Base-by-base conservation (phyloP, 1,284 basidiomycete genomes). In the Tilletiaria anomala region DNA sequence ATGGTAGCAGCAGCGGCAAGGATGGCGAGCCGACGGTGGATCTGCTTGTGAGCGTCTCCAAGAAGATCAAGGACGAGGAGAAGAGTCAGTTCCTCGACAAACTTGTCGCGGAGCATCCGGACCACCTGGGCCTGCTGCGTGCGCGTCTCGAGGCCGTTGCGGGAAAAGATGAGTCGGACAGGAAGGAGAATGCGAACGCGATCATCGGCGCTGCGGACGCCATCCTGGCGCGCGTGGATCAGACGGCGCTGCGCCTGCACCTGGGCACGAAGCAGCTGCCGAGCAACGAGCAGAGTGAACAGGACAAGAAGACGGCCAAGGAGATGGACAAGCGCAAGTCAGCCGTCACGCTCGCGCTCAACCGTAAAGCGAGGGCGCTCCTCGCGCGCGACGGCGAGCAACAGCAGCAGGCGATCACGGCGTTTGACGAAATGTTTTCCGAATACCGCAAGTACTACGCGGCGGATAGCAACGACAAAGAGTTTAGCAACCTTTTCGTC, bases 41-140 rank as follows among this genome's bases (percentile, higher is more conserved):
- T 36, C 46, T 68, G n/a, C 53, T 67, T 20, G 52, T 60, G 4
- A 60, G 46, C 1, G 47, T 66, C 6, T 57, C 51, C 10, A 50
- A 54, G 39, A 67, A 68, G 55, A 57, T 68, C 36, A 49, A 54
- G 39, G 54, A 57, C 37, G 45, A 49, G 41, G 64, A 61, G 42
- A 61, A 52, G 46, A 39, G 52, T 20, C 40, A 38, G n/a, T 66
- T 65, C 39, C 37, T 67, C 21, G 61, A 55, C 37, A 50, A 42
- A 20, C 50, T 68, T 17, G 48, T 64, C 40, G 32, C 40, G 14
- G 56, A 66, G 22, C 52, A 67, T 29, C 61, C 65, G 14, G 48
- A 56, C 35, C 50, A 61, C 49, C 50, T 68, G 12, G 54, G 56
- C 22, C 47, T 55, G 5, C 50, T 59, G 10, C 45, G 64, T 1